These are phyloP conservation scores for Incumbomyces lentus DNA, from an alignment of 2,329 filamentous ascomycete species.

Conservation along the genomic window DNA sequence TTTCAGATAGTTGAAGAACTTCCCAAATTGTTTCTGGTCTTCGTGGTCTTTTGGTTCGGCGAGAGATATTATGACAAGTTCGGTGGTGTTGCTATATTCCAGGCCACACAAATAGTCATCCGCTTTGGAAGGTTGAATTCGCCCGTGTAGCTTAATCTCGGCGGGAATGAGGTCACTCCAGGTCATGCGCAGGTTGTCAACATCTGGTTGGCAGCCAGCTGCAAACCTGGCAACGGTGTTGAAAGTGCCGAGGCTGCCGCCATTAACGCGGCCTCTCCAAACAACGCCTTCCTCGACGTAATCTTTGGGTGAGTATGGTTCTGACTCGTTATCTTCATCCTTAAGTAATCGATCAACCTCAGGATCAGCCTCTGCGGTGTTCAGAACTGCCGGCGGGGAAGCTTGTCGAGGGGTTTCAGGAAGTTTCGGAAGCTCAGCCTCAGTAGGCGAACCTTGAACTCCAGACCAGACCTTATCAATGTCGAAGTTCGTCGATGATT, in stretches of 20 bases:
- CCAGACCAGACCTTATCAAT: conserved; percentile 78
- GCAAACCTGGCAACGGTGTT: conserved; percentile 69
- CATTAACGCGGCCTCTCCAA: conserved; percentile 66
- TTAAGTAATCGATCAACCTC: conserved; percentile 85
- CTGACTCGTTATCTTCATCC: conserved; percentile 69
- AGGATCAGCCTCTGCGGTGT: conserved; percentile 51
- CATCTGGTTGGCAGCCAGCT: conserved; percentile 58
- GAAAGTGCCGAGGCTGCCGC: conserved; percentile 69
- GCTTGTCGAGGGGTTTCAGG: conserved; percentile 37
- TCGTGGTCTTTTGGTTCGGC: conserved; percentile 36
- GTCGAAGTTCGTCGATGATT: conserved; percentile 59
- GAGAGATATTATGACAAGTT: conserved; percentile 71
- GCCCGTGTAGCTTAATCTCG: conserved; percentile 49
- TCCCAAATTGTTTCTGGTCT: conserved; percentile 56
- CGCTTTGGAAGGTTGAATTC: conserved; percentile 72
- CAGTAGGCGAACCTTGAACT: conserved; percentile 43
- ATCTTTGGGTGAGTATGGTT: conserved; percentile 73
- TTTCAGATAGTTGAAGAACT: conserved; percentile 79
- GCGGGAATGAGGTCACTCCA: conserved; percentile 70
- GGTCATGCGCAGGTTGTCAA: conserved; percentile 19
- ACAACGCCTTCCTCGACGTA: conserved; percentile 60
- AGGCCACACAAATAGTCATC: conserved; percentile 86
- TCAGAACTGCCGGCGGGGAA: conserved; percentile 26
- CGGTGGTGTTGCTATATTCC: conserved; percentile 69
- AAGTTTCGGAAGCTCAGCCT: conserved; percentile 28